Conservation (phyloP, 768 basidiomycete species). For the Tulasnella sp. region DNA sequence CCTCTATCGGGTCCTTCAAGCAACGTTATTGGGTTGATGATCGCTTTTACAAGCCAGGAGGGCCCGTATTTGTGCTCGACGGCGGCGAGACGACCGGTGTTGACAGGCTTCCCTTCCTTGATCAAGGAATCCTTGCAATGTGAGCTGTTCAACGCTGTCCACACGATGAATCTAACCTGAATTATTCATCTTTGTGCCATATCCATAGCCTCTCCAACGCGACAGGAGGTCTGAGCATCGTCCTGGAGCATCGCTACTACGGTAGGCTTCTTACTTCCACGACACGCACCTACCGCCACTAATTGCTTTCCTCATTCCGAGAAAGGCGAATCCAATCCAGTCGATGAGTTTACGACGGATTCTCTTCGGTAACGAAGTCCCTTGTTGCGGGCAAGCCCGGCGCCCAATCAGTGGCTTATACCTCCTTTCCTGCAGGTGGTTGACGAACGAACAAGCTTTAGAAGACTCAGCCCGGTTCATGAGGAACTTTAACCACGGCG, state of each 20-base stretch:
- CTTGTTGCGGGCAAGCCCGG: not conserved
- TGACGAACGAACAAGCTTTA: constrained; percentile 83
- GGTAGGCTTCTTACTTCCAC: constrained; percentile 42
- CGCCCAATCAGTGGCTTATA: not conserved
- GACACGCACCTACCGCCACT: not conserved
- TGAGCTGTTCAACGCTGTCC: not conserved
- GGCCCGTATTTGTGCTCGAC: constrained; percentile 86
- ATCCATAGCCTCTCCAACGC: constrained; percentile 70
- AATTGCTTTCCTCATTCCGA: not conserved
- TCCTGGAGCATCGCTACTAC: constrained; percentile 93
- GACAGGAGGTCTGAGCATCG: constrained; percentile 81
- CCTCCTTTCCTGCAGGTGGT: constrained; percentile 51
- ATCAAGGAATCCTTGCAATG: constrained; percentile 68
- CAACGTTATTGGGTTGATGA: constrained; percentile 93
- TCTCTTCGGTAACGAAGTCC: constrained; percentile 55
- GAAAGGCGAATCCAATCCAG: constrained; percentile 69
- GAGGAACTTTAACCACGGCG: constrained; percentile 62
- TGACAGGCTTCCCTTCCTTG: constrained; percentile 49
- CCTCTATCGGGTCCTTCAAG: constrained; percentile 57
- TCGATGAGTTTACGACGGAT: constrained; percentile 74
- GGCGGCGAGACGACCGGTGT: constrained; percentile 90
- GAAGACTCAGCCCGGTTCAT: constrained; percentile 94
- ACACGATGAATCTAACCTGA: not conserved
- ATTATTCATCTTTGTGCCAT: not conserved
- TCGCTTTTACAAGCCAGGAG: constrained; percentile 68